phyloP scores from a whole-genome alignment of 768 basidiomycete genomes.

The Pluteus cervinus region DNA sequence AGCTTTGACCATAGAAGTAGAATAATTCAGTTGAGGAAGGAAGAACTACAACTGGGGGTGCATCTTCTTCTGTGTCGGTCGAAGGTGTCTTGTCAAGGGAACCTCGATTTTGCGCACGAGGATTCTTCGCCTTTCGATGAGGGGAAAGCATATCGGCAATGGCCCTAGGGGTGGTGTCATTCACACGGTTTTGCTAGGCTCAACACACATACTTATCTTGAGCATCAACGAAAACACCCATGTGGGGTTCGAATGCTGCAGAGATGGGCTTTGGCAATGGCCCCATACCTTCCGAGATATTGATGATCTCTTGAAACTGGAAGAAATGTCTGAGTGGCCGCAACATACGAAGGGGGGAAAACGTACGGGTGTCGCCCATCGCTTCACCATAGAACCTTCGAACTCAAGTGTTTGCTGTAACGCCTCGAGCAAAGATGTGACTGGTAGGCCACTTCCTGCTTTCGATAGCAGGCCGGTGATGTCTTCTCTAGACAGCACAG shows the following conservation, averaged over 20 bases:
- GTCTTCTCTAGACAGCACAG: conserved; percentile 58
- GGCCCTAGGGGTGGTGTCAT: conserved; percentile 42
- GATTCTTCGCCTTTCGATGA: conserved; percentile 49
- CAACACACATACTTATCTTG: conserved; percentile 73
- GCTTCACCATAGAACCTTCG: conserved; percentile 73
- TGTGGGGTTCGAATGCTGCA: conserved; percentile 88
- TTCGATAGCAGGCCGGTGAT: conserved; percentile 77
- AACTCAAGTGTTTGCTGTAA: conserved; percentile 87
- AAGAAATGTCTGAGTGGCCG: conserved; percentile 1
- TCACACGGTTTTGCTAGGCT: neutral
- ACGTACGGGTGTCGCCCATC: conserved; percentile 71
- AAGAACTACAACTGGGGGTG: conserved; percentile 60
- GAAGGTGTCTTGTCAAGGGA: conserved; percentile 56
- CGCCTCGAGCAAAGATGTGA: conserved; percentile 78
- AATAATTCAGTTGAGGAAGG: conserved; percentile 95
- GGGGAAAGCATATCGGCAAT: conserved; percentile 86
- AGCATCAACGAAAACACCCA: conserved; percentile 91
- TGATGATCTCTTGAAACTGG: conserved; percentile 64
- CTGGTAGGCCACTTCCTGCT: conserved; percentile 62
- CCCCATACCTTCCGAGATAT: conserved; percentile 40
- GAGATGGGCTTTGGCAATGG: conserved; percentile 68
- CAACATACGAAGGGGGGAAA: conserved; percentile 2
- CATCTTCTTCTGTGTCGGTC: conserved; percentile 34
- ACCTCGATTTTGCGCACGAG: conserved; percentile 44
- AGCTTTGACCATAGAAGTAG: conserved; percentile 92